Evolutionary conservation across 106 monocot genomes (phyloP).

Genomic region (Allium fistulosum): DNA sequence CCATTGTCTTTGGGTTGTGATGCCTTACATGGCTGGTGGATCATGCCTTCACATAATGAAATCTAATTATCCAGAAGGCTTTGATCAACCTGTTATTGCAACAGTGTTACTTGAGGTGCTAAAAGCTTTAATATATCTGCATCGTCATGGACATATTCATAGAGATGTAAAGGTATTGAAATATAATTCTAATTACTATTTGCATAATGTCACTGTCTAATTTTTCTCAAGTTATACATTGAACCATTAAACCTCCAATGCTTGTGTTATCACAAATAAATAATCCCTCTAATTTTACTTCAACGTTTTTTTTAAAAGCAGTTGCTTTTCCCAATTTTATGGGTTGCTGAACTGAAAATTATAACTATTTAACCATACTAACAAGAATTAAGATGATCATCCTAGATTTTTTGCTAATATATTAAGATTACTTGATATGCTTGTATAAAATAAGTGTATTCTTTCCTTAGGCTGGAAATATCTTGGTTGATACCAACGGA

Average conservation of each 20-base stretch:
- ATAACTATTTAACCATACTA: too few relatives aligned
- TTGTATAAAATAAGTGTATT: not conserved
- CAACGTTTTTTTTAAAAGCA: too few relatives aligned
- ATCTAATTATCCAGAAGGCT: slow-evolving; percentile 73
- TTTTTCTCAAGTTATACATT: too few relatives aligned
- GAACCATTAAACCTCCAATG: too few relatives aligned
- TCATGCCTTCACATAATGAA: slow-evolving; percentile 97
- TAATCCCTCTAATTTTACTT: too few relatives aligned
- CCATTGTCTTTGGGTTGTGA: slow-evolving; percentile 82
- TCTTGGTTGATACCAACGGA: slow-evolving; percentile 72
- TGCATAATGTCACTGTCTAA: too few relatives aligned
- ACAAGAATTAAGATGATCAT: too few relatives aligned
- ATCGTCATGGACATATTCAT: slow-evolving; percentile 84
- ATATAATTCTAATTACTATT: not conserved
- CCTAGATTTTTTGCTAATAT: too few relatives aligned
- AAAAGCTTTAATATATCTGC: slow-evolving; percentile 94
- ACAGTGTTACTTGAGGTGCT: slow-evolving; percentile 84
- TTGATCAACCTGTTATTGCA: slow-evolving; percentile 89
- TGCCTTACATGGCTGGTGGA: slow-evolving; percentile 94
- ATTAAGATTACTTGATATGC: too few relatives aligned
- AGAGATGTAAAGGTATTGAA: slow-evolving; percentile 90
- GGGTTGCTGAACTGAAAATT: too few relatives aligned
- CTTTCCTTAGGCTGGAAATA: slow-evolving; percentile 79
- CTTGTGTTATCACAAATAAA: too few relatives aligned
- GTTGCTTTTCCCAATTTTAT: too few relatives aligned